Evolutionary conservation across 148 eudicot genomes (phyloP).

Genomic region (Drosera capensis): DNA sequence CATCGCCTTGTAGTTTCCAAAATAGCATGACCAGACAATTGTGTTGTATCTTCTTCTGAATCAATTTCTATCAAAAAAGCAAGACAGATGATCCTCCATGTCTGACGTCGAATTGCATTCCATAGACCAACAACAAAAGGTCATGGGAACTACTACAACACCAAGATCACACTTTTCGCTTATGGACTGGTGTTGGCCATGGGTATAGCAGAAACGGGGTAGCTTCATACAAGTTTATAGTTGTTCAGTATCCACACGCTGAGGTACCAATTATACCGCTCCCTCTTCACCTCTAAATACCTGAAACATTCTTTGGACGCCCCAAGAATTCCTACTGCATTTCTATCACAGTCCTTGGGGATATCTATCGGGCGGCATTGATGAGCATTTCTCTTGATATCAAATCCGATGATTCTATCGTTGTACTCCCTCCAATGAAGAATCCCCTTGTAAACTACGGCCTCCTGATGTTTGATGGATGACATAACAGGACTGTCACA

Average conservation of each 20-base stretch:
- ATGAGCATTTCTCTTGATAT: not conserved
- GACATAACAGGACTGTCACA: slow-evolving; percentile 7
- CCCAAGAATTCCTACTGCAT: slow-evolving; percentile 5
- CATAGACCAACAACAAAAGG: no score
- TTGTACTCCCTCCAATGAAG: slow-evolving; percentile 12
- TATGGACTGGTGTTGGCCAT: slow-evolving; percentile 10
- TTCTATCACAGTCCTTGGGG: slow-evolving; percentile 6
- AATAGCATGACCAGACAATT: no score
- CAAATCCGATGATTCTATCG: slow-evolving; percentile 7
- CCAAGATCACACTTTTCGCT: no score
- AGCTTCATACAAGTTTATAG: slow-evolving; percentile 2
- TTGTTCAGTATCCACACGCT: slow-evolving; percentile 5
- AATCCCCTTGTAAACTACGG: slow-evolving; percentile 6
- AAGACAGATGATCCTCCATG: no score
- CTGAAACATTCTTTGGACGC: slow-evolving; percentile 2
- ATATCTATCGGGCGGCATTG: slow-evolving; percentile 6
- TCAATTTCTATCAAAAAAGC: no score
- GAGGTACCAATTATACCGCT: not conserved
- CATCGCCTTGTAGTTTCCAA: no score
- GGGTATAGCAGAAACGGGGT: slow-evolving; percentile 5
- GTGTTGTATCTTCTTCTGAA: no score
- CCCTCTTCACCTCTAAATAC: slow-evolving; percentile 2
- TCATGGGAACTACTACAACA: no score
- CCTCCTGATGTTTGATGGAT: slow-evolving; percentile 5
- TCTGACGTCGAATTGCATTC: no score